phyloP scores from a whole-genome alignment of 2,329 filamentous ascomycete species.

The Grosmannia penicillata region DNA sequence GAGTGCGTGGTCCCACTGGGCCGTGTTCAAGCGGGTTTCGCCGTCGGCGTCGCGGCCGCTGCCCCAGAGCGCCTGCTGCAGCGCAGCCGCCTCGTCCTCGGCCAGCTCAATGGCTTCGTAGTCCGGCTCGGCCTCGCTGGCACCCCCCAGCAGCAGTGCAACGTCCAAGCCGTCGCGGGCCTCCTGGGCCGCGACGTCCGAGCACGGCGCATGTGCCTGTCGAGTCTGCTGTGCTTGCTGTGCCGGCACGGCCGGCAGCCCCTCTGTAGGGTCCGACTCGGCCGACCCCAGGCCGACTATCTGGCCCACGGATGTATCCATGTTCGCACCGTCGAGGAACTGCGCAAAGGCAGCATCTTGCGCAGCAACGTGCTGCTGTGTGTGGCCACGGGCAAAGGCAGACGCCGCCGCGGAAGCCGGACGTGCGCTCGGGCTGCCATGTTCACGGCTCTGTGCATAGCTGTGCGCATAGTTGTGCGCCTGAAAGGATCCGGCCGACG shows the following conservation, averaged over 20 bases:
- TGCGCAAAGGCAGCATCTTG: conserved; percentile 21
- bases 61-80: conserved; percentile 24
- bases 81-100: conserved; percentile 16
- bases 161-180: conserved; percentile 24
- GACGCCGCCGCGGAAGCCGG: no score
- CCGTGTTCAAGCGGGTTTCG: not conserved
- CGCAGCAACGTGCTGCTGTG: conserved; percentile 14
- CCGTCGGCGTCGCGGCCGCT: conserved; percentile 3
- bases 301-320: conserved; percentile 1
- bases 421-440: no score
- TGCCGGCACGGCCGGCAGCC: no score
- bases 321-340: conserved; percentile 17
- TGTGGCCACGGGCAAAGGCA: conserved; percentile 6
- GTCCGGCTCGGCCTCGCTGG: conserved; percentile 8
- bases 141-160: conserved; percentile 19
- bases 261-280: no score
- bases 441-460: no score
- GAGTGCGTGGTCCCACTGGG: conserved; percentile 30
- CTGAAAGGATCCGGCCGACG: not conserved
- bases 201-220: no score
- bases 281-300: no score
- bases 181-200: conserved; percentile 20
- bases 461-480: no score
- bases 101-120: conserved; percentile 12
- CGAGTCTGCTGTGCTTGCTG: no score